Conservation (phyloP, 106 monocot genomes). For the Dactylorhiza incarnata region DNA sequence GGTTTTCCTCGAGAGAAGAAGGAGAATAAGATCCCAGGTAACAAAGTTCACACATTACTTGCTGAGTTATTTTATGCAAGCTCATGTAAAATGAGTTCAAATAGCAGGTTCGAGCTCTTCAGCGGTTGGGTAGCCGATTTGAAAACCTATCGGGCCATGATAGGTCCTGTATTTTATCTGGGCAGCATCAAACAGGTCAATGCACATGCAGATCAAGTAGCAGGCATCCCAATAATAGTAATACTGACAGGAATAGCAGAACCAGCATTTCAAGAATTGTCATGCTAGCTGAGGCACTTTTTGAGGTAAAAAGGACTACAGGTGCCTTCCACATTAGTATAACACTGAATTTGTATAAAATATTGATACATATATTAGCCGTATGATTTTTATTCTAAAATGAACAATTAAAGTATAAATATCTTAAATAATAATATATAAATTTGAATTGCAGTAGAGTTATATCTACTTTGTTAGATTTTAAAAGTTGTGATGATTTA, state of each 20-base stretch:
- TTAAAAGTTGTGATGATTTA: neutral
- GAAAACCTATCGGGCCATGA: conserved; percentile 82
- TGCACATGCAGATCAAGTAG: conserved; percentile 53
- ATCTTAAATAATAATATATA: neutral
- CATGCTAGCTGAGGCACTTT: conserved; percentile 94
- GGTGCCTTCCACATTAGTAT: neutral
- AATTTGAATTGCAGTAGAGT: neutral
- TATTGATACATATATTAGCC: neutral
- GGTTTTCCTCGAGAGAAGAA: conserved; percentile 73
- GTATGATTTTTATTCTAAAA: neutral
- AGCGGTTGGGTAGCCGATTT: conserved; percentile 73
- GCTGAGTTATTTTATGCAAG: neutral
- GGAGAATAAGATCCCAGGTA: conserved; percentile 99
- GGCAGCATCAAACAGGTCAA: conserved; percentile 62
- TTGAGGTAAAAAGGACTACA: conserved; percentile 50
- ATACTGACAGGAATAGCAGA: conserved; percentile 47
- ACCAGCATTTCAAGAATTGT: conserved; percentile 94
- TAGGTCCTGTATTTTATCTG: conserved; percentile 72
- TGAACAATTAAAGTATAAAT: neutral
- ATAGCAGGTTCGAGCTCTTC: conserved; percentile 85
- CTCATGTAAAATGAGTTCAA: neutral
- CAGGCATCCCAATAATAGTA: conserved; percentile 30
- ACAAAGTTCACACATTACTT: neutral
- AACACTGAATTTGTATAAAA: neutral
- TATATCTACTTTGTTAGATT: neutral